Percentiles rank a stretch among this genome's conserved stretches.
These are phyloP conservation scores for Sphagnum magellanicum DNA, from an alignment of 228 moss, liverwort and hornwort species.

Conservation along the genomic window DNA sequence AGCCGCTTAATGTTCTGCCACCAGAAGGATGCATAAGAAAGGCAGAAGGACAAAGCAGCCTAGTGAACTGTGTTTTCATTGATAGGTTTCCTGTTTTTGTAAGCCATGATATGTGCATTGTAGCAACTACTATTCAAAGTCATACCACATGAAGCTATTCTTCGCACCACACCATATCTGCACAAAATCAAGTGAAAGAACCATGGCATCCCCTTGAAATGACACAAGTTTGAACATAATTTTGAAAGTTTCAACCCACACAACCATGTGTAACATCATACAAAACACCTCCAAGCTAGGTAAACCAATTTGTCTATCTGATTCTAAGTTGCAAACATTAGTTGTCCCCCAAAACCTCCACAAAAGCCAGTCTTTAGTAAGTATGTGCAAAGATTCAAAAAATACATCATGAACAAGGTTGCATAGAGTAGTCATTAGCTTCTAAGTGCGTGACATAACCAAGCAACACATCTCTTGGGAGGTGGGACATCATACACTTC, in stretches of 20 bases:
- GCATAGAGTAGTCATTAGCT: no score
- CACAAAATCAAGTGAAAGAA: background rate
- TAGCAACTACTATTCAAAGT: constrained; percentile 62
- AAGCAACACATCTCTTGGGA: constrained; percentile 1
- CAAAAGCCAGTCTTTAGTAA: background rate
- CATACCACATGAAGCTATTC: constrained; percentile 71
- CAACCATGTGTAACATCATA: background rate
- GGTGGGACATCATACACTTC: constrained; percentile 50
- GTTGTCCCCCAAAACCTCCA: background rate
- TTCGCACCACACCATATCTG: constrained; percentile 74
- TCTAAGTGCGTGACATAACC: background rate
- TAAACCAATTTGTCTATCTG: background rate
- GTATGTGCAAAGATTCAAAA: no score
- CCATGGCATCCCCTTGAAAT: background rate
- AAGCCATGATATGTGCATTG: constrained; percentile 52
- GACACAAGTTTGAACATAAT: background rate
- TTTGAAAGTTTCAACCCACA: background rate
- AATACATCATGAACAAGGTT: no score
- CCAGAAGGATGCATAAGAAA: no score
- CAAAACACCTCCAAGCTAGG: background rate
- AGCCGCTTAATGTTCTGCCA: no score
- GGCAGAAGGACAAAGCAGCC: background rate
- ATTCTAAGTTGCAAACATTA: background rate
- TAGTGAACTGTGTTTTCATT: constrained; percentile 42
- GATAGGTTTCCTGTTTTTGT: constrained; percentile 48